These are phyloP conservation scores for Diaporthe sp. DNA, from an alignment of 2,329 filamentous ascomycete genomes.

Conservation along the genomic window DNA sequence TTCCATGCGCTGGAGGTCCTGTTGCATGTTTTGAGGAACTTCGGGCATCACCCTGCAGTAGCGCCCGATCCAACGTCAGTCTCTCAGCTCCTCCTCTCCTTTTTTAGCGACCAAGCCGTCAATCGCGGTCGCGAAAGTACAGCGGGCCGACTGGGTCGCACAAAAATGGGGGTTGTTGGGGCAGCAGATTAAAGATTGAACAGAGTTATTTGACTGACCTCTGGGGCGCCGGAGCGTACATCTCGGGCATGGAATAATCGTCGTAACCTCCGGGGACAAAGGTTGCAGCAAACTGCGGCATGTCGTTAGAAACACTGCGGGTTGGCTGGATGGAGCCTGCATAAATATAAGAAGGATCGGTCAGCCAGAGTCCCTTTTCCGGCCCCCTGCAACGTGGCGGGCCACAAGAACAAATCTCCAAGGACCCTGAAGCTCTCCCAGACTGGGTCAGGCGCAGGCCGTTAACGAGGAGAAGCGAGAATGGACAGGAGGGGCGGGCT, in stretches of 20 bases:
- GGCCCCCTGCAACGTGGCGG: slow-evolving; percentile 37
- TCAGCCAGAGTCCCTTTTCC: slow-evolving; percentile 43
- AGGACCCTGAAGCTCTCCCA: slow-evolving; percentile 39
- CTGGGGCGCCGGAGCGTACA: slow-evolving; percentile 70
- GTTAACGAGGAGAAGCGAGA: slow-evolving; percentile 33
- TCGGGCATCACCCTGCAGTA: slow-evolving; percentile 87
- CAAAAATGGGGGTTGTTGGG: slow-evolving; percentile 34
- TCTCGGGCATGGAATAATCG: slow-evolving; percentile 73
- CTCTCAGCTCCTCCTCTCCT: slow-evolving; percentile 45
- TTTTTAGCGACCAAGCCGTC: slow-evolving; percentile 35
- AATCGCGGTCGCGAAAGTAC: slow-evolving; percentile 34
- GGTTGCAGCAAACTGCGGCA: slow-evolving; percentile 66
- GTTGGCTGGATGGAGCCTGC: slow-evolving; percentile 49
- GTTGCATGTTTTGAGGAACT: slow-evolving; percentile 96
- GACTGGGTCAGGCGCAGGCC: slow-evolving; percentile 26
- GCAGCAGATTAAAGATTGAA: slow-evolving; percentile 19
- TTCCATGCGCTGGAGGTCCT: slow-evolving; percentile 92
- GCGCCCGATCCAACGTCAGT: slow-evolving; percentile 54
- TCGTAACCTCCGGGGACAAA: slow-evolving; percentile 71
- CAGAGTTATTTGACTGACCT: slow-evolving; percentile 58
- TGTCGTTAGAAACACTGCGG: slow-evolving; percentile 54
- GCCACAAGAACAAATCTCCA: slow-evolving; percentile 39
- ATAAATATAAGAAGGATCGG: slow-evolving; percentile 47
- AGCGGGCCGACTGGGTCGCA: slow-evolving; percentile 33
- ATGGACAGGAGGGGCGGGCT: slow-evolving; percentile 31